These are phyloP conservation scores for Larix kaempferi DNA, from an alignment of 75 land plant genomes.

Conservation along the genomic window DNA sequence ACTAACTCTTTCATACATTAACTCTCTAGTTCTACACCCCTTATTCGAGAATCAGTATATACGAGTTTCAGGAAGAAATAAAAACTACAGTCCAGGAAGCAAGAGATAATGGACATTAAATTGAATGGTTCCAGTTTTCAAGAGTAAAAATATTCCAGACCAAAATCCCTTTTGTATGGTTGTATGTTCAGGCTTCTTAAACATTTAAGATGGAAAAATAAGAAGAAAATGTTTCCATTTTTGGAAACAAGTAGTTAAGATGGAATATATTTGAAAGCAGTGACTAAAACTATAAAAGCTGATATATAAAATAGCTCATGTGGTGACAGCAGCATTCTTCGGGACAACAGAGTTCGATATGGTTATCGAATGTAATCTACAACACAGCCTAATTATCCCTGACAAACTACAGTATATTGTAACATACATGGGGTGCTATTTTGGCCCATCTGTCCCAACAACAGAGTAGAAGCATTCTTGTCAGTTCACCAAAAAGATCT, in stretches of 20 bases:
- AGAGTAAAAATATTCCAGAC: neutral
- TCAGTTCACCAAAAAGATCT: too few species aligned
- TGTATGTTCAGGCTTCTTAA: neutral
- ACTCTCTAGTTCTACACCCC: too few species aligned
- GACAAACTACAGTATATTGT: neutral
- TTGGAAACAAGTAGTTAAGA: neutral
- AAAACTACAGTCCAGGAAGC: too few species aligned
- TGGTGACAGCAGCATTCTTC: neutral
- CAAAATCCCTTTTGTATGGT: neutral
- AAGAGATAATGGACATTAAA: too few species aligned
- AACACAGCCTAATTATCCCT: neutral
- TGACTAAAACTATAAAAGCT: neutral
- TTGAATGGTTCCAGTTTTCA: too few species aligned
- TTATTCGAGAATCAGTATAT: too few species aligned
- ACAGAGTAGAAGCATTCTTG: neutral
- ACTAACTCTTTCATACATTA: too few species aligned
- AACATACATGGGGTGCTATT: neutral
- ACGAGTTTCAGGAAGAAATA: too few species aligned
- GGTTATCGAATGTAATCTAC: neutral
- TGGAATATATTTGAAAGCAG: neutral
- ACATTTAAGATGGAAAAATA: neutral
- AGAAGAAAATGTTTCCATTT: neutral
- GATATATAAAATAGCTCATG: neutral
- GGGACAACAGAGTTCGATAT: neutral
- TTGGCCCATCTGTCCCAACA: neutral